These are phyloP conservation scores for Aspergillus transmontanensis DNA, from an alignment of 2,329 filamentous ascomycete species.

Conservation along the genomic window DNA sequence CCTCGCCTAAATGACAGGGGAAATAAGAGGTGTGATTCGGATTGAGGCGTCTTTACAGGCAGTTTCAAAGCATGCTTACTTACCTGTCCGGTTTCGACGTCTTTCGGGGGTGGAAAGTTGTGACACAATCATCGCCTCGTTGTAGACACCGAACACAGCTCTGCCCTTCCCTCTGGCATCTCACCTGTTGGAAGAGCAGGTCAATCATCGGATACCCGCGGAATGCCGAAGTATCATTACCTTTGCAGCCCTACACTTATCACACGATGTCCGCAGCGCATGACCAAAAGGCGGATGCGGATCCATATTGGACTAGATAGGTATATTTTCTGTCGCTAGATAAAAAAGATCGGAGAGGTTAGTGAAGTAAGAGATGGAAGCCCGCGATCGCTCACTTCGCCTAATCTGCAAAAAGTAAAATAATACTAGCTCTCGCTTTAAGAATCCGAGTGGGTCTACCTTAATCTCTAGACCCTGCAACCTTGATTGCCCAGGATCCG, in stretches of 20 bases:
- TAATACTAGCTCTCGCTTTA: not conserved
- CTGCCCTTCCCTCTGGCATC: not conserved
- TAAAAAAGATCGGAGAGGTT: not conserved
- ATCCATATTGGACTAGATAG: not conserved
- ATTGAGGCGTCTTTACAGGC: not conserved
- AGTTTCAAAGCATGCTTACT: not conserved
- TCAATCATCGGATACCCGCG: not conserved
- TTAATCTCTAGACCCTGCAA: not conserved
- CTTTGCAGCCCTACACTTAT: constrained; percentile 1
- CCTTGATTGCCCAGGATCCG: not conserved
- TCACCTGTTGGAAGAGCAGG: not conserved
- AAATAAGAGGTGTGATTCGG: not conserved
- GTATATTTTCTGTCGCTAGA: not conserved
- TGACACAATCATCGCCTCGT: not conserved
- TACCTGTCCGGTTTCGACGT: not conserved
- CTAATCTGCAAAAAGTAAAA: not conserved
- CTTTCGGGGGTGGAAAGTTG: constrained; percentile 2
- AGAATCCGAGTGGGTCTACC: not conserved
- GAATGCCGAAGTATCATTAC: not conserved
- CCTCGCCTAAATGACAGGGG: not conserved
- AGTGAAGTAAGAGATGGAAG: not conserved
- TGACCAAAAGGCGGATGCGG: not conserved
- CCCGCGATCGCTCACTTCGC: not conserved
- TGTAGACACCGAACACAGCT: not conserved
- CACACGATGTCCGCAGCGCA: constrained; percentile 1